Conservation (phyloP, 2,329 filamentous ascomycete species). For the Paecilomyces variotii region DNA sequence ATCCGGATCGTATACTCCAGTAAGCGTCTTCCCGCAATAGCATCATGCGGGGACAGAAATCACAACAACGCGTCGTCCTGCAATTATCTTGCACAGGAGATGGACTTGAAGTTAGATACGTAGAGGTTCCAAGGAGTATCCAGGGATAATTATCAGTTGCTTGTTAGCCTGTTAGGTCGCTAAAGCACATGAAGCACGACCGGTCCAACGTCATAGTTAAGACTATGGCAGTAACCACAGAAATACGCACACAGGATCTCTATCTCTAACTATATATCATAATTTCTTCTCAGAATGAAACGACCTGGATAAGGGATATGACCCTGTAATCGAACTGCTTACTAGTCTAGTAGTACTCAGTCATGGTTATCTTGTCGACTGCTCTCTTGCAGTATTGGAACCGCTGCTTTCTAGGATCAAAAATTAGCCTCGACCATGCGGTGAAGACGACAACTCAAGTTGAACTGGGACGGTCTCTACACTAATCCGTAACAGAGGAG, state of each 20-base stretch:
- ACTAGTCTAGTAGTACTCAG: neutral
- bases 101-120: too few species aligned
- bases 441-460: neutral
- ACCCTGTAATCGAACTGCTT: neutral
- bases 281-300: neutral
- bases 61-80: neutral
- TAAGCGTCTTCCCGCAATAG: neutral
- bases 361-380: neutral
- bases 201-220: too few species aligned
- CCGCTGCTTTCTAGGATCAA: neutral
- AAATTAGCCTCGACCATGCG: neutral
- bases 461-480: neutral
- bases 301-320: neutral
- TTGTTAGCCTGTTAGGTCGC: too few species aligned
- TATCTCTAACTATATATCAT: neutral
- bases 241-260: too few species aligned
- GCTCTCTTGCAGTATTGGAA: neutral
- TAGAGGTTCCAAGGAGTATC: too few species aligned
- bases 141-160: too few species aligned
- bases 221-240: too few species aligned
- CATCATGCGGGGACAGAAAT: neutral
- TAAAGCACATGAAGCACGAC: too few species aligned
- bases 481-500: neutral
- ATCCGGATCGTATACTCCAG: neutral
- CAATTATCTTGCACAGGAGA: neutral